Percentiles rank a stretch among this genome's conserved stretches.
Evolutionary conservation across 108 stramenopile genomes (phyloP).

Genomic region (Nannochloropsis granulata): DNA sequence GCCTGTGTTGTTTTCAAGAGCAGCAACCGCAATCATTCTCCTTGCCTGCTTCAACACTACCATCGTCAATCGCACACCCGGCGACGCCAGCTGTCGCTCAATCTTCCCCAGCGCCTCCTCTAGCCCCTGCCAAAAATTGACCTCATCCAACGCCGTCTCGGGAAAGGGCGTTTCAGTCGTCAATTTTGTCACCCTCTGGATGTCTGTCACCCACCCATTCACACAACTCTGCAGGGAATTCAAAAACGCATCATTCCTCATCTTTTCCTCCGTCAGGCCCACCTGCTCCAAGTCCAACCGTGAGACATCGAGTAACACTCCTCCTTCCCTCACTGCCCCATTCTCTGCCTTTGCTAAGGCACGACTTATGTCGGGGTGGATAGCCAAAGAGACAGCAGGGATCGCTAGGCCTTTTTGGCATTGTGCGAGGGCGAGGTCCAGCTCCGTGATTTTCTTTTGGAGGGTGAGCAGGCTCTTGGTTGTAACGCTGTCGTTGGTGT

Average conservation of each 20-base stretch:
- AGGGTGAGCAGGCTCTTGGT: not conserved
- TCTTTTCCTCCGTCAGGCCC: constrained; percentile 1
- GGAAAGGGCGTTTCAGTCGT: constrained; percentile 21
- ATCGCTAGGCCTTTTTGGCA: constrained; percentile 26
- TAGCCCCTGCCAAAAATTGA: constrained; percentile 33
- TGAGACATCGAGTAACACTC: not conserved
- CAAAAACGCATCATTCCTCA: constrained; percentile 22
- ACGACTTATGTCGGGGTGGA: constrained; percentile 7
- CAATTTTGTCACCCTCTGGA: constrained; percentile 32
- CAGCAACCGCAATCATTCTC: constrained; percentile 73
- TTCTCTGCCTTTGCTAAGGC: not conserved
- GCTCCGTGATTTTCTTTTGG: constrained; percentile 22
- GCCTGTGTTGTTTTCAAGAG: constrained; percentile 68
- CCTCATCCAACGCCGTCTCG: constrained; percentile 36
- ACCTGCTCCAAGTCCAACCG: constrained; percentile 18
- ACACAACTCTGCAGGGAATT: constrained; percentile 25
- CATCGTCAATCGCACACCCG: constrained; percentile 13
- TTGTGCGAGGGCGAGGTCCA: constrained; percentile 25
- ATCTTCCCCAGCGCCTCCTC: constrained; percentile 33
- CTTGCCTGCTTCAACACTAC: constrained; percentile 62
- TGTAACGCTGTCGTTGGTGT: not conserved
- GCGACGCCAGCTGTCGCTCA: constrained; percentile 24
- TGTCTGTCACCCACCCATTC: constrained; percentile 37
- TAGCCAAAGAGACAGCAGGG: constrained; percentile 6
- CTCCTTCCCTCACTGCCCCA: not conserved